These are phyloP conservation scores for Ulota crispa DNA, from an alignment of 225 moss, liverwort and hornwort species.

Conservation along the genomic window DNA sequence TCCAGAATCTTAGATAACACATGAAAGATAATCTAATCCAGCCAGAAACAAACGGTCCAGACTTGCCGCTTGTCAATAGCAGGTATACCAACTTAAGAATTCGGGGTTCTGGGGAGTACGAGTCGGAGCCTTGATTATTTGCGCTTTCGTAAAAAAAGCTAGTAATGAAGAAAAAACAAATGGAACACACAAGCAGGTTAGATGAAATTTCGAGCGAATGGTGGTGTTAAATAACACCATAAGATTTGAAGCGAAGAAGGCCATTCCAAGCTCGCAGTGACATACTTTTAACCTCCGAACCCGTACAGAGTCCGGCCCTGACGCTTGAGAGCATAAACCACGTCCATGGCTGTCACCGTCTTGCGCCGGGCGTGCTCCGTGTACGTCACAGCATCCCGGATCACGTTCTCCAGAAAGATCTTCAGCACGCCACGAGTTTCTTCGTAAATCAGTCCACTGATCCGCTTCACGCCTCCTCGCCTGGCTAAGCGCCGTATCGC, in stretches of 20 bases:
- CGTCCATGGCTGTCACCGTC: conserved; percentile 19
- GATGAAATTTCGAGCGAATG: background rate
- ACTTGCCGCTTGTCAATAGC: accelerated
- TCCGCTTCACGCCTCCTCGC: conserved; percentile 15
- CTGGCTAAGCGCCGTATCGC: background rate
- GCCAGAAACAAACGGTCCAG: accelerated
- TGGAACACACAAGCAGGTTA: accelerated
- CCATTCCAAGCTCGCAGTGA: background rate
- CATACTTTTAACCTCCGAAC: background rate
- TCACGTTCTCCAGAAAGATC: conserved; percentile 15
- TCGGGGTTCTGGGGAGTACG: accelerated
- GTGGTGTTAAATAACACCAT: conserved; percentile 10
- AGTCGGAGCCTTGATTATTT: background rate
- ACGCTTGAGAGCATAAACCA: conserved; percentile 8
- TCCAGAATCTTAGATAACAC: background rate
- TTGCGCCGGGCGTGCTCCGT: conserved; percentile 17
- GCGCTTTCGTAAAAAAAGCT: background rate
- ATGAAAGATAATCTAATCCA: accelerated
- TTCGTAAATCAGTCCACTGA: background rate
- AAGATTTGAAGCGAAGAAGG: background rate
- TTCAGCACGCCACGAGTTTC: conserved; percentile 13
- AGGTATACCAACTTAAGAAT: accelerated
- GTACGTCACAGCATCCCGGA: background rate
- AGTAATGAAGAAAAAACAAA: too few relatives aligned
- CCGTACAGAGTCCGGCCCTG: conserved; percentile 9